Conservation (phyloP, 169 alveolate genomes). For the Plasmodium cynomolgi region DNA sequence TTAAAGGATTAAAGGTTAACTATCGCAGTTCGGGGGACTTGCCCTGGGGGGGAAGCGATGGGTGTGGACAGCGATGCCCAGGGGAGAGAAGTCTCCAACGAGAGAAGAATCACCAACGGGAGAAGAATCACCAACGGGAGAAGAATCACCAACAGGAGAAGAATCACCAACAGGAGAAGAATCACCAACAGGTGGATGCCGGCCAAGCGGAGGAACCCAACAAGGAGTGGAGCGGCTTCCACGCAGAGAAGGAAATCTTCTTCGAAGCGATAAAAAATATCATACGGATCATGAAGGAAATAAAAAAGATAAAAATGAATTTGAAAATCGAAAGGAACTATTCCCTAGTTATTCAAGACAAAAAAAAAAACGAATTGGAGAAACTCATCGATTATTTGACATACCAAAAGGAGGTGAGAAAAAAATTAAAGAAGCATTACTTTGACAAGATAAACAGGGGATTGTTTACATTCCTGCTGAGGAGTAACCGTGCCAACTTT, state of each 20-base stretch:
- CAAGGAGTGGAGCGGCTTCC: background rate
- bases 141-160: background rate
- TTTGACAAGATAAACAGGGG: constrained; percentile 51
- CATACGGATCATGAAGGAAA: constrained; percentile 33
- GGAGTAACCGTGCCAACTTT: constrained; percentile 46
- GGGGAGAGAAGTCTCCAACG: background rate
- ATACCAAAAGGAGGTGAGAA: constrained; percentile 36
- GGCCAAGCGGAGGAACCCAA: background rate
- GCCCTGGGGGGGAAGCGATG: background rate
- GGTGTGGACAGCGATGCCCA: background rate
- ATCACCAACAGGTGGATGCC: background rate
- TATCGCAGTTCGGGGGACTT: background rate
- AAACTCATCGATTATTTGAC: constrained; percentile 38
- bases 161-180: background rate
- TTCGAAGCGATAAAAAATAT: constrained; percentile 47
- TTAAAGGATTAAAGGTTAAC: background rate
- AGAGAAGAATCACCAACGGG: background rate
- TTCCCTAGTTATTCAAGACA: background rate
- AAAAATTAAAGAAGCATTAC: constrained; percentile 34
- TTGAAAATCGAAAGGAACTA: constrained; percentile 22
- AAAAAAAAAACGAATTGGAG: constrained; percentile 29
- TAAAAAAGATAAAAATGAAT: constrained; percentile 31
- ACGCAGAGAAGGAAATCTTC: constrained; percentile 26
- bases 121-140: background rate
- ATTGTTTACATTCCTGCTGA: constrained; percentile 36